These are phyloP conservation scores for Immersiella caudata DNA, from an alignment of 495 filamentous ascomycete genomes.

Conservation along the genomic window DNA sequence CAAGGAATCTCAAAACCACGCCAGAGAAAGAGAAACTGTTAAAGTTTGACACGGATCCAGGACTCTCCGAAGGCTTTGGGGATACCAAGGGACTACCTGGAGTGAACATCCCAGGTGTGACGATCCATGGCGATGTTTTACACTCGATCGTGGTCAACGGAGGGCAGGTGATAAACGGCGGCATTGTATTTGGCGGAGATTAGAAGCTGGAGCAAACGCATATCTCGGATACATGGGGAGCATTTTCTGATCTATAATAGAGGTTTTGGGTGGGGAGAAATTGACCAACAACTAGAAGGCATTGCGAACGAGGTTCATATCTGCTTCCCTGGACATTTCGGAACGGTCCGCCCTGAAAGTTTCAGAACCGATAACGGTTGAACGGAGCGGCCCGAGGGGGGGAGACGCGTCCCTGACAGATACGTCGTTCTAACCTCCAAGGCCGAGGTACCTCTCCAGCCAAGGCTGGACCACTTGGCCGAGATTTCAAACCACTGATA, in stretches of 20 bases:
- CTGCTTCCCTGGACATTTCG: no score
- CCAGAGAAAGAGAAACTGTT: background rate
- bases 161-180: slow-evolving; percentile 2
- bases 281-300: no score
- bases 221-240: background rate
- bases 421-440: no score
- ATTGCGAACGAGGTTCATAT: no score
- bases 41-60: background rate
- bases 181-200: slow-evolving; percentile 3
- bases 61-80: background rate
- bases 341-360: no score
- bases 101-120: background rate
- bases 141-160: background rate
- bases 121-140: background rate
- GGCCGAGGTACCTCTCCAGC: no score
- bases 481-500: background rate
- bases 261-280: no score
- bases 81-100: background rate
- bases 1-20: background rate
- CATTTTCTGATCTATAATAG: no score
- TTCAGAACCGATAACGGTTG: no score
- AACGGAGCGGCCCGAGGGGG: no score
- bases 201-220: background rate
- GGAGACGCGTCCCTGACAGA: no score
- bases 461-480: background rate